Evolutionary conservation across 2,329 filamentous ascomycete genomes (phyloP).

Genomic region (Apiospora saccharicola): DNA sequence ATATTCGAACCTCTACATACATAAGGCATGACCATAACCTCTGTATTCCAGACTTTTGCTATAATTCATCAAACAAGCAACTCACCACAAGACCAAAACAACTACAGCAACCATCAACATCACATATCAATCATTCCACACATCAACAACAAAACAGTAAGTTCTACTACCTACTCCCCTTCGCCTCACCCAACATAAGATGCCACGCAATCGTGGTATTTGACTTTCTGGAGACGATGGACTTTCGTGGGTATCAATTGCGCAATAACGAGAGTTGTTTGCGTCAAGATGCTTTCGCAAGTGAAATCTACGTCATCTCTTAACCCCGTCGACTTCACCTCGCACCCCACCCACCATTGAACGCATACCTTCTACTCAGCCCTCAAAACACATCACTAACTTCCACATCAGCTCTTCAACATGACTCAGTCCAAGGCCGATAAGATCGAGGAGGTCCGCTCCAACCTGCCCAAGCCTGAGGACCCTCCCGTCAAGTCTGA

Average conservation of each 20-base stretch:
- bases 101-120: not conserved
- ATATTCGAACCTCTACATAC: not conserved
- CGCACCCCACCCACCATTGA: not conserved
- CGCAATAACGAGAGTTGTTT: not conserved
- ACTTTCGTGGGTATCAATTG: not conserved
- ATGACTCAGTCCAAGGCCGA: slow-evolving; percentile 65
- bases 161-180: not conserved
- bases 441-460: slow-evolving; percentile 71
- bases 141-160: slow-evolving; percentile 9
- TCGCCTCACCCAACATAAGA: not conserved
- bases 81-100: not conserved
- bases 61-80: slow-evolving; percentile 10
- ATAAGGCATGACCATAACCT: not conserved
- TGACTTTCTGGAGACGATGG: too few species aligned
- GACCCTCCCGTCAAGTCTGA: slow-evolving; percentile 79
- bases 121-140: not conserved
- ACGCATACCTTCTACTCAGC: too few species aligned
- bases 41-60: not conserved
- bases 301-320: not conserved
- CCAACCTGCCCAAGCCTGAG: slow-evolving; percentile 81
- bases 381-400: slow-evolving; percentile 2
- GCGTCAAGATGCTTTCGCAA: not conserved
- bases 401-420: slow-evolving; percentile 17
- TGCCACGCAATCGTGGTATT: not conserved
- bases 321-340: not conserved